A percentile compares a stretch with the other conserved stretches of the same genome.
Conservation (phyloP, 1,139 yeast species). For the Suhomyces ambrosiae region DNA sequence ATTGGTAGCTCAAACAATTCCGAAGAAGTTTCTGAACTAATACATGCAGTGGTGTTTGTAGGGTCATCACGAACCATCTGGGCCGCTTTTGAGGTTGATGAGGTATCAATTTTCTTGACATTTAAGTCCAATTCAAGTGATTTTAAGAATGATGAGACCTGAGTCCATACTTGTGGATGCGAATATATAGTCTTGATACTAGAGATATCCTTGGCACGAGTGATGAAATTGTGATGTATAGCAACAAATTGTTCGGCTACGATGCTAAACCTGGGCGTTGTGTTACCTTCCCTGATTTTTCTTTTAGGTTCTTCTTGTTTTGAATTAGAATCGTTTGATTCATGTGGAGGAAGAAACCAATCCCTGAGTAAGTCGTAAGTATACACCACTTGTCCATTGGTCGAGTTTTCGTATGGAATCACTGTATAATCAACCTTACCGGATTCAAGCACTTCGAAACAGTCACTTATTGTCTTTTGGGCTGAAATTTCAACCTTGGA, state of each 20-base stretch:
- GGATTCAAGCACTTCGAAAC: conserved; percentile 57
- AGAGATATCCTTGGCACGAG: conserved; percentile 45
- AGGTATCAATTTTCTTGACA: conserved; percentile 60
- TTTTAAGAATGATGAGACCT: conserved; percentile 60
- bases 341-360: conserved; percentile 39
- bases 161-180: conserved; percentile 99
- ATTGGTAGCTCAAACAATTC: conserved; percentile 62
- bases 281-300: background rate
- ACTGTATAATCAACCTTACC: conserved; percentile 65
- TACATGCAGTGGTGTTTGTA: conserved; percentile 47
- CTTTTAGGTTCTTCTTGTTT: background rate
- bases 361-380: conserved; percentile 82
- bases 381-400: conserved; percentile 89
- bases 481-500: conserved; percentile 43
- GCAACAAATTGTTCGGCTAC: conserved; percentile 81
- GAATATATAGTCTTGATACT: conserved; percentile 66
- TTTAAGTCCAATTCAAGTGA: conserved; percentile 30
- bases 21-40: conserved; percentile 61
- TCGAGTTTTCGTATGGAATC: conserved; percentile 93
- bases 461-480: conserved; percentile 56
- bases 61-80: conserved; percentile 52
- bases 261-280: conserved; percentile 44
- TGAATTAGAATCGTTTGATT: too few species aligned
- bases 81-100: conserved; percentile 86
- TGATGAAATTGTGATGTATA: conserved; percentile 76